A percentile compares a stretch with the other conserved stretches of the same genome.
phyloP scores from a whole-genome alignment of 1,139 yeast species.

The Geotrichum fermentans region DNA sequence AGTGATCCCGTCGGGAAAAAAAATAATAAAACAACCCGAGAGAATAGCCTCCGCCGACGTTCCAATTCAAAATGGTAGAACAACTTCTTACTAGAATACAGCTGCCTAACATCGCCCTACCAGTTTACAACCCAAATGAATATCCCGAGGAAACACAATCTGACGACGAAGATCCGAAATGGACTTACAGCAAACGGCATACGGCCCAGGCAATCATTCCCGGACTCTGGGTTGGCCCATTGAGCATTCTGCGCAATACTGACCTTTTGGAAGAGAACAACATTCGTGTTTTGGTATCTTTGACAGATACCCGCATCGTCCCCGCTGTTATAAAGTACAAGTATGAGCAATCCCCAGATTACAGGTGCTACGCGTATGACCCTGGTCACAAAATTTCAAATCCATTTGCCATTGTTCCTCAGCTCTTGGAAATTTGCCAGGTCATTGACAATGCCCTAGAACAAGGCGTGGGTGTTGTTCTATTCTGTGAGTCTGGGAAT shows the following conservation, averaged over 20 bases:
- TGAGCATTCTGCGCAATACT: conserved; percentile 28
- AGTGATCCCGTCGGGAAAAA: no score
- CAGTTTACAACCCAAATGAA: not conserved
- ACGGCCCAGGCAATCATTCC: conserved; percentile 25
- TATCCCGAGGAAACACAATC: no score
- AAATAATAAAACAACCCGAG: no score
- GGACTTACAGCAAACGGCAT: not conserved
- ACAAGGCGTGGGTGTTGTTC: conserved; percentile 17
- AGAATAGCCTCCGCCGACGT: no score
- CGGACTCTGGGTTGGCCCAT: conserved; percentile 35
- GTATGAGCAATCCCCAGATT: conserved; percentile 18
- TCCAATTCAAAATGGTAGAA: no score
- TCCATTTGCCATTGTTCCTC: conserved; percentile 23
- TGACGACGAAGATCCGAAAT: not conserved
- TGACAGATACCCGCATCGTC: conserved; percentile 14
- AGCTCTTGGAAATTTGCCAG: conserved; percentile 22
- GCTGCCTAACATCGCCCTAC: not conserved
- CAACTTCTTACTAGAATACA: no score
- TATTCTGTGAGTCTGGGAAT: conserved; percentile 37
- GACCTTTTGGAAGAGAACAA: conserved; percentile 26
- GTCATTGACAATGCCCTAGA: conserved; percentile 19
- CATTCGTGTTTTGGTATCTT: conserved; percentile 28
- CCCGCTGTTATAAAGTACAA: conserved; percentile 19
- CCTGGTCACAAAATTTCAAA: conserved; percentile 22
- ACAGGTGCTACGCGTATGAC: conserved; percentile 21